Evolutionary conservation across 257 asterid genomes (phyloP), one percentile per base, ranked within the genome.

Genomic region (Gentiana macrophylla): DNA sequence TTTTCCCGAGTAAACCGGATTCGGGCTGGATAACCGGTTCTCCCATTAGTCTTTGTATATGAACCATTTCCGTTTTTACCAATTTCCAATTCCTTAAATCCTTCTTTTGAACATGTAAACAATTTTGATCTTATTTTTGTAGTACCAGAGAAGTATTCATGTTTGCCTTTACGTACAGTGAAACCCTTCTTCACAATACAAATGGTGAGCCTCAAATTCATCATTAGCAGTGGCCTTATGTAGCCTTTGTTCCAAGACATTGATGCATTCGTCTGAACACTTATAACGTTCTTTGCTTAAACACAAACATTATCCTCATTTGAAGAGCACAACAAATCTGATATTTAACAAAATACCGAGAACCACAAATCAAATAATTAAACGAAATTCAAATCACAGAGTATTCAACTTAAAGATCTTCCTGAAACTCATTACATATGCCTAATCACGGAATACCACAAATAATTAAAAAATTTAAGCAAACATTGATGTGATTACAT

Each of bases 111-210:
- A 37, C 52, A 57, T 6, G 1, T n/a, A 38, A 57, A 57, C 8
- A 24, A 7, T 45, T 57, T 57, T 41, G 24, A 13, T 37, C 15
- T 57, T 3, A 57, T n/a, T 32, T 35, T 32, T 13, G 32, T 57
- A 2, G 62, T 57, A 13, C 62, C 62, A 32, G 8, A 34, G 13
- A n/a, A 32, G 34, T 41, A 57, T 3, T 6, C 10, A 2, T 24
- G 5, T 11, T 57, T 57, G 8, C 50, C 52, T 57, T 57, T 57
- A n/a, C 36, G 37, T 32, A 44, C 50, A 57, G 36, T 57, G 34
- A 57, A 57, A 5, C 52, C 62, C 32, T 32, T 45, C 43, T 9
- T 43, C 51, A 38, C 62, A 57, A 44, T 57, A 57, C 34, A 57
- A 57, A 12, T 8, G 24, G 24, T 57, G 45, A 44, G 35, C 62